Evolutionary conservation across 106 monocot genomes (phyloP).

Genomic region (Amphibolis antarctica): DNA sequence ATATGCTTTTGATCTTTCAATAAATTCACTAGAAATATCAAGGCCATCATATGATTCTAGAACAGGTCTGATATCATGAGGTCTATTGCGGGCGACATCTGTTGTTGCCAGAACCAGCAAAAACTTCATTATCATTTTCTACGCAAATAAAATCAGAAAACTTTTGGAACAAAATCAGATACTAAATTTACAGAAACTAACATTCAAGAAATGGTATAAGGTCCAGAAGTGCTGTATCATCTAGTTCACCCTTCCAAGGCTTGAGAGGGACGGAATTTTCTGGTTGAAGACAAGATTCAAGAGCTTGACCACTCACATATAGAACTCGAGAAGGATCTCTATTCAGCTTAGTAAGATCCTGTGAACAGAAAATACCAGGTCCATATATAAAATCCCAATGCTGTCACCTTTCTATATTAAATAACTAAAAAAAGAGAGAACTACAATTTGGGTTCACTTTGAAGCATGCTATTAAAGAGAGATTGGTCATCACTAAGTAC

Average conservation of each 20-base stretch:
- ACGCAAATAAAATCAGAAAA: not conserved
- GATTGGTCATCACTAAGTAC: no score
- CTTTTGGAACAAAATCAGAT: not conserved
- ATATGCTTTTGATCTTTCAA: conserved; percentile 80
- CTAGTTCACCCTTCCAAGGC: conserved; percentile 78
- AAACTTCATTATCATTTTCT: not conserved
- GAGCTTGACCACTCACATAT: conserved; percentile 73
- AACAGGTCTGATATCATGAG: conserved; percentile 83
- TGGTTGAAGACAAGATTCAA: conserved; percentile 68
- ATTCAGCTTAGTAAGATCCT: conserved; percentile 93
- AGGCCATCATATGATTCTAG: conserved; percentile 81
- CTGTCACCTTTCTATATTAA: no score
- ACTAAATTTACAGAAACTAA: conserved; percentile 13
- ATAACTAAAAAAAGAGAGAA: no score
- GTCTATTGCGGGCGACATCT: conserved; percentile 87
- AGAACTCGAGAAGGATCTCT: conserved; percentile 78
- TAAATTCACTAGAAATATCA: conserved; percentile 81
- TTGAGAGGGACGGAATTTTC: conserved; percentile 74
- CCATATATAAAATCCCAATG: not conserved
- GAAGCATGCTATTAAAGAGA: no score
- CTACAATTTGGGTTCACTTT: no score
- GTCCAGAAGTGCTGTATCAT: conserved; percentile 91
- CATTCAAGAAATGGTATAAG: conserved; percentile 98
- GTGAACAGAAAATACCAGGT: not conserved
- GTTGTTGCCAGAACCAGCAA: conserved; percentile 1